These are phyloP conservation scores for Iberis amara DNA, from an alignment of 441 rosid species.

Conservation along the genomic window DNA sequence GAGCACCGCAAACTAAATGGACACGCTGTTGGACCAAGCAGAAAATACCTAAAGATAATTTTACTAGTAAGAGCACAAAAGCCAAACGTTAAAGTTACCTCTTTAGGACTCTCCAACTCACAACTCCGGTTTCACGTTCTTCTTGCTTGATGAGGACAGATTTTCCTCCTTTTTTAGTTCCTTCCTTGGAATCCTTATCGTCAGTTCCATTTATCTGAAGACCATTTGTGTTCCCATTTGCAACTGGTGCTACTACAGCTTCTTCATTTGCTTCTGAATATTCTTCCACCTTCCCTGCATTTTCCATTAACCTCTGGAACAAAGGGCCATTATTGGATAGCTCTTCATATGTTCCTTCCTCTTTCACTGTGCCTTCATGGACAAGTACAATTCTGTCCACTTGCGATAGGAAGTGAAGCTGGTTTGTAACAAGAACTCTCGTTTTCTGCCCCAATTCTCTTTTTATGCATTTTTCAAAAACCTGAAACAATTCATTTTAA, in stretches of 20 bases:
- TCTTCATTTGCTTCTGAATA: slow-evolving; percentile 55
- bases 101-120: slow-evolving; percentile 71
- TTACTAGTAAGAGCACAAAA: slow-evolving; percentile 11
- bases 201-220: slow-evolving; percentile 36
- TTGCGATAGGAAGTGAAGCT: slow-evolving; percentile 89
- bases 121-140: slow-evolving; percentile 95
- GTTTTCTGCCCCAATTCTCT: slow-evolving; percentile 75
- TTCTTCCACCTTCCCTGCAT: slow-evolving; percentile 97
- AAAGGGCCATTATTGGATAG: slow-evolving; percentile 62
- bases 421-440: slow-evolving; percentile 95
- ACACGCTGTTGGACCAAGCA: slow-evolving; percentile 4
- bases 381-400: slow-evolving; percentile 82
- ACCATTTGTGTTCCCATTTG: slow-evolving; percentile 44
- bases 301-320: slow-evolving; percentile 88
- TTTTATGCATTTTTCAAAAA: slow-evolving; percentile 83
- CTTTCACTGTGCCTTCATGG: slow-evolving; percentile 80
- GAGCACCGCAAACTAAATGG: background rate
- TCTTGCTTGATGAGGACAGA: slow-evolving; percentile 93
- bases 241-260: slow-evolving; percentile 41
- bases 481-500: slow-evolving; percentile 41
- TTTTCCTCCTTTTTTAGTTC: slow-evolving; percentile 43
- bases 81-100: slow-evolving; percentile 44
- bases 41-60: background rate
- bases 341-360: slow-evolving; percentile 89
- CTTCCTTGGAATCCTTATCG: slow-evolving; percentile 39